These are phyloP conservation scores for Stereum hirsutum DNA, from an alignment of 1,284 basidiomycete species.

Conservation along the genomic window DNA sequence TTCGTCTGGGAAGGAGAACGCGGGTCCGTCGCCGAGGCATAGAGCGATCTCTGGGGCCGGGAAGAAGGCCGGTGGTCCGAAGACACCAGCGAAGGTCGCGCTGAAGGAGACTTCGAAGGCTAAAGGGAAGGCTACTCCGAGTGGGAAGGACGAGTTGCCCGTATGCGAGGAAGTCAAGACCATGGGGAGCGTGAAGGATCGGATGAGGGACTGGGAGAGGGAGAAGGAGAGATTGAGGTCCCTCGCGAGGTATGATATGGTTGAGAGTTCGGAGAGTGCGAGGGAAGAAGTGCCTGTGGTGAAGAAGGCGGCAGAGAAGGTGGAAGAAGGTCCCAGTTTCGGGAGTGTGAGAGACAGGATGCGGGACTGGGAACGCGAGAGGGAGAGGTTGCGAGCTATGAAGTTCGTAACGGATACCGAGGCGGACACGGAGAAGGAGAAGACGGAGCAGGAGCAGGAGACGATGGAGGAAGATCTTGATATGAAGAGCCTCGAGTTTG, in stretches of 20 bases:
- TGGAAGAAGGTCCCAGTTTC: constrained; percentile 22
- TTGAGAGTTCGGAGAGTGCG: too few relatives aligned
- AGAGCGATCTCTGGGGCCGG: too few relatives aligned
- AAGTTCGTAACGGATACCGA: constrained; percentile 14
- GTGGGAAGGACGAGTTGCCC: background rate
- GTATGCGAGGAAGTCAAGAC: background rate
- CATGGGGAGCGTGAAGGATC: constrained; percentile 3
- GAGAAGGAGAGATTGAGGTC: constrained; percentile 28
- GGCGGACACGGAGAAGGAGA: constrained; percentile 7
- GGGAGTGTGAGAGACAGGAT: constrained; percentile 20
- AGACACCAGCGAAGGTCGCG: constrained; percentile 1
- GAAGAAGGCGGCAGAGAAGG: constrained; percentile 34
- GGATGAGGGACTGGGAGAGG: constrained; percentile 21
- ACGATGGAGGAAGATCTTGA: constrained; percentile 4
- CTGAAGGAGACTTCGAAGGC: background rate
- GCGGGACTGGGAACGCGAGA: constrained; percentile 15
- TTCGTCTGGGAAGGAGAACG: too few relatives aligned
- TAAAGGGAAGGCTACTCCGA: background rate
- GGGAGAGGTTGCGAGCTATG: constrained; percentile 12
- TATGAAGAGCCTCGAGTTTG: too few relatives aligned
- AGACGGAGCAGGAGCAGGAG: constrained; percentile 5
- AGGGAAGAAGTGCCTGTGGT: constrained; percentile 10
- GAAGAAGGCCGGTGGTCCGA: too few relatives aligned
- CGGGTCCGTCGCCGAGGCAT: too few relatives aligned
- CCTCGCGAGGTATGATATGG: too few relatives aligned